Conservation (phyloP, 2,329 filamentous ascomycete genomes). For the Aspergillus fumigatus region DNA sequence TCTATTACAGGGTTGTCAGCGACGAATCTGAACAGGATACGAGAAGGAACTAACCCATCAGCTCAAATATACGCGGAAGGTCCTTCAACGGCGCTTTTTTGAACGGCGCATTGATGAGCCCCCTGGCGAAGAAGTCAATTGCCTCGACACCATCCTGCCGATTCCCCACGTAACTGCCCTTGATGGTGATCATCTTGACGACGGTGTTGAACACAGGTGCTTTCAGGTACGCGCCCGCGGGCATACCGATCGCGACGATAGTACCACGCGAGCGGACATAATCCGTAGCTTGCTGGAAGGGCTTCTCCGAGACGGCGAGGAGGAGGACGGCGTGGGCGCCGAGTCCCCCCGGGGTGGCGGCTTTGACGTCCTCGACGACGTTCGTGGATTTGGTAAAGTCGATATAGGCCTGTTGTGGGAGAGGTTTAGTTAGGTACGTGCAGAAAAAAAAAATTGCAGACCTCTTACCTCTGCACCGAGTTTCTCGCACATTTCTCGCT, state of each 20-base stretch:
- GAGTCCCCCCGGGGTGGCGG: conserved; percentile 70
- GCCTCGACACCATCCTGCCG: conserved; percentile 83
- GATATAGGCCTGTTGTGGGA: conserved; percentile 53
- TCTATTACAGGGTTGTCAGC: conserved; percentile 23
- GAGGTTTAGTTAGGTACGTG: background rate
- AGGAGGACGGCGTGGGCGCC: conserved; percentile 85
- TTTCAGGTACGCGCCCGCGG: conserved; percentile 70
- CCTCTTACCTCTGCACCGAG: conserved; percentile 58
- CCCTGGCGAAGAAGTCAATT: conserved; percentile 80
- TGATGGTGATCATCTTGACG: conserved; percentile 84
- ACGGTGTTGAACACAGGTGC: conserved; percentile 89
- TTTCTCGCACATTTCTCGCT: conserved; percentile 60
- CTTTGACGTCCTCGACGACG: conserved; percentile 78
- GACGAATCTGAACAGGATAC: background rate
- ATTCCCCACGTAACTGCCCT: conserved; percentile 91
- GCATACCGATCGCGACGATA: conserved; percentile 85
- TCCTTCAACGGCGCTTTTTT: conserved; percentile 79
- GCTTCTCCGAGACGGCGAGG: conserved; percentile 81
- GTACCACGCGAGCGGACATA: conserved; percentile 80
- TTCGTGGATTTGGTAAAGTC: conserved; percentile 76
- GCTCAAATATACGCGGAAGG: conserved; percentile 72
- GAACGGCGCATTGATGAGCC: conserved; percentile 80
- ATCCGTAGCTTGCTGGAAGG: conserved; percentile 88
- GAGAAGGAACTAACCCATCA: conserved; percentile 51
- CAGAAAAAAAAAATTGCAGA: no score